Evolutionary conservation across 2,329 filamentous ascomycete genomes (phyloP).

Genomic region (Trichoderma citrinoviride): DNA sequence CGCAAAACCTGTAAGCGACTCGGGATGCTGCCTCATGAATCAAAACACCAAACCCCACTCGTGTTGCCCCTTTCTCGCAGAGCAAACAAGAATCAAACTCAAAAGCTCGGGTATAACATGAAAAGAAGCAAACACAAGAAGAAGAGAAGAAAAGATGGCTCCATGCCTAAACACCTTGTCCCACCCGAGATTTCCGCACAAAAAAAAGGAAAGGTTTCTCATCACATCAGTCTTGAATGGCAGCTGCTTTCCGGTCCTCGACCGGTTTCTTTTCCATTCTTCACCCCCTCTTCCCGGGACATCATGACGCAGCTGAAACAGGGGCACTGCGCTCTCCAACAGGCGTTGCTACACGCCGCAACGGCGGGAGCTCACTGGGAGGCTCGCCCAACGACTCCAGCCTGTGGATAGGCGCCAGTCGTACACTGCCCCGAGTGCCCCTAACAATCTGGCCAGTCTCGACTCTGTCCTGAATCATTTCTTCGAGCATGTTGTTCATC

Average conservation of each 20-base stretch:
- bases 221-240: background rate
- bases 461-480: constrained; percentile 91
- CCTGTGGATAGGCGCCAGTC: constrained; percentile 51
- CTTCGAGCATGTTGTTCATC: constrained; percentile 89
- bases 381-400: constrained; percentile 37
- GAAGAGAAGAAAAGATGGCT: constrained; percentile 4
- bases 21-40: constrained; percentile 22
- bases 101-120: constrained; percentile 24
- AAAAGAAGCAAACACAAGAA: constrained; percentile 11
- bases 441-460: constrained; percentile 71
- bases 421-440: constrained; percentile 64
- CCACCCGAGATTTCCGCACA: constrained; percentile 7
- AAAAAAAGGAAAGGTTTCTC: background rate
- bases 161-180: constrained; percentile 24
- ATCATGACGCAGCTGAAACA: constrained; percentile 9
- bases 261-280: background rate
- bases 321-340: constrained; percentile 20
- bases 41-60: constrained; percentile 17
- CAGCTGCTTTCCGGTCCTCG: background rate
- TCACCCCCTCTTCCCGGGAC: background rate
- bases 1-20: constrained; percentile 14
- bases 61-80: constrained; percentile 1
- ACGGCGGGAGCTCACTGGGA: constrained; percentile 38
- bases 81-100: constrained; percentile 19
- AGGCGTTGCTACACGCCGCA: constrained; percentile 39